Base-by-base conservation (phyloP, 768 basidiomycete species). In the Peribolospora baueri region DNA sequence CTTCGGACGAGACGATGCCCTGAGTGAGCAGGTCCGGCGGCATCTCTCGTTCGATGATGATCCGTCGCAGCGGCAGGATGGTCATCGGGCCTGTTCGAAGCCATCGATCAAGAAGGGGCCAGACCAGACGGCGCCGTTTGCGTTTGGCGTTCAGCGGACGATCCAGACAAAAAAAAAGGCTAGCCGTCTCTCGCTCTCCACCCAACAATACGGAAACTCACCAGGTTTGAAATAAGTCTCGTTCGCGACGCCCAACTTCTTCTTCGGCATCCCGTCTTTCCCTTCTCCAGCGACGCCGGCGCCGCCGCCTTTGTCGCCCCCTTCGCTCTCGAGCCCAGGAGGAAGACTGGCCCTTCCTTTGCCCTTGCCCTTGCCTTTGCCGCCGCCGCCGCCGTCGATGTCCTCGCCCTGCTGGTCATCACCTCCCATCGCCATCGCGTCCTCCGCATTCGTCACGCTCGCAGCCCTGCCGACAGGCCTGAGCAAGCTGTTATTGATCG, bases 1-100 rank as follows among this genome's bases (percentile, higher is more conserved):
- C 86, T 37, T 91, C 84, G 0, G 82, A 82, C 55, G 72, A 72
- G 3, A 86, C 81, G 60, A 91, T 59, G 1, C 58, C 58, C 36
- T 59, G 54, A 38, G 43, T 47, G 7, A 59, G 42, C 38, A 59
- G 45, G 1, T 45, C 53, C 0, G 58, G 58, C 11, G 58, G 54
- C 13, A n/a, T 50, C 8, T 43, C 57, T 38, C 61, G 58, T 37
- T 63, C 61, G 43, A 63, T 61, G 48, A 63, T 60, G 43, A 61
- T 60, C 11, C 61, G 58, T 7, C 62, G 59, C 4, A 63, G 54
- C 3, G 61, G 61, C 0, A 62, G 58, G 45, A 62, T 59, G 60
- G 54, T 3, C 7, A 39, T 7, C 4, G 51, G 46, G 5, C 0
- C 0, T 7, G n/a, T 25, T 54, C 41, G 3, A 59, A 55, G 50